These are phyloP conservation scores for Dendrothele bispora DNA, from an alignment of 768 basidiomycete species.

Conservation along the genomic window DNA sequence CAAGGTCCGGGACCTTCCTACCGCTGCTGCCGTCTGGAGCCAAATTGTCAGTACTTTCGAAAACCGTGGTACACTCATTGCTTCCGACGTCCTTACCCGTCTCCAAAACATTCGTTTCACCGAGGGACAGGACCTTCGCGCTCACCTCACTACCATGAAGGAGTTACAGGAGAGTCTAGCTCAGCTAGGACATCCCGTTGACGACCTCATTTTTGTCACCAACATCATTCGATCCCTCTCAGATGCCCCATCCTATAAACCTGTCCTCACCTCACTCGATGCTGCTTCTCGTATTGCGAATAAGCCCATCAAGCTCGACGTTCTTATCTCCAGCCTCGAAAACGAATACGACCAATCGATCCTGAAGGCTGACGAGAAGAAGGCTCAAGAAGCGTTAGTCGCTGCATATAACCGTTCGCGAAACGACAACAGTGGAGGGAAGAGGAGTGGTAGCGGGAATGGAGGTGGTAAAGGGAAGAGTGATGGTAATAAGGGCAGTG, in stretches of 20 bases:
- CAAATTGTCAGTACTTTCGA: conserved; percentile 21
- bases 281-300: conserved; percentile 4
- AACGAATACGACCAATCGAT: not conserved
- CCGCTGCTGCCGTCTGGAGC: conserved; percentile 19
- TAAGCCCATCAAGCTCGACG: not conserved
- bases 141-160: conserved; percentile 9
- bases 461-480: too few relatives aligned
- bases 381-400: not conserved
- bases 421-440: too few relatives aligned
- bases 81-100: conserved; percentile 18
- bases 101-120: conserved; percentile 18
- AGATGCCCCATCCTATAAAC: not conserved
- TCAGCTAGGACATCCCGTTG: not conserved
- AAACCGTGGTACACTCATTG: conserved; percentile 18
- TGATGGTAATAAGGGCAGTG: not conserved
- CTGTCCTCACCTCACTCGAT: not conserved
- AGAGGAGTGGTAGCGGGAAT: conserved; percentile 5
- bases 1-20: conserved; percentile 19
- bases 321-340: conserved; percentile 4
- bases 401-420: conserved; percentile 1
- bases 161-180: conserved; percentile 32
- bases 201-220: not conserved
- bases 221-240: conserved; percentile 11
- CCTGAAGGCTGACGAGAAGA: not conserved
- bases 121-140: conserved; percentile 9